Evolutionary conservation across 2,329 filamentous ascomycete genomes (phyloP).

Genomic region (Hypoxylon sp.): DNA sequence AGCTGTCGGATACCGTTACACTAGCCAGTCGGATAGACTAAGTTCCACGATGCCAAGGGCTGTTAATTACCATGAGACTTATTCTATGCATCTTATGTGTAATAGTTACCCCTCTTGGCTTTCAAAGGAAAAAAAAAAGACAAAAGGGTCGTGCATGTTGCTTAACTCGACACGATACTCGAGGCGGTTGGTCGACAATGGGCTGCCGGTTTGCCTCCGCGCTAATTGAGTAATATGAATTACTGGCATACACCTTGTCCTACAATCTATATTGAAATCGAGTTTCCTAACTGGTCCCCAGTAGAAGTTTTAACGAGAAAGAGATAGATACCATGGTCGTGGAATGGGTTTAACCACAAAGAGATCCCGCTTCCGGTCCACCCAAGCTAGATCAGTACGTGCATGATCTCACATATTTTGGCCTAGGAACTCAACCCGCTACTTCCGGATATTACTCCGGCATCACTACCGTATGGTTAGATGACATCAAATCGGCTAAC

Average conservation of each 20-base stretch:
- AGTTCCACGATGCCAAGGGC: not conserved
- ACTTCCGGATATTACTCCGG: slow-evolving; percentile 4
- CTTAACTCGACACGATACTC: no score
- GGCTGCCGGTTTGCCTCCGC: slow-evolving; percentile 11
- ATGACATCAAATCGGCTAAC: not conserved
- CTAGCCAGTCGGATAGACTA: not conserved
- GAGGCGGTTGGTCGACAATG: not conserved
- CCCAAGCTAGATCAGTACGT: slow-evolving; percentile 2
- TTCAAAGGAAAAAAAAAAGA: no score
- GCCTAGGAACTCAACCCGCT: not conserved
- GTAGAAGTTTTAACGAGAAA: slow-evolving; percentile 2
- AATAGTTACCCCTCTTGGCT: slow-evolving; percentile 8
- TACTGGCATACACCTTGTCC: slow-evolving; percentile 17
- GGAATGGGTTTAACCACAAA: not conserved
- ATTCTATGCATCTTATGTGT: not conserved
- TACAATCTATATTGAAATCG: not conserved
- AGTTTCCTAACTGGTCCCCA: not conserved
- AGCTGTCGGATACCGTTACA: not conserved
- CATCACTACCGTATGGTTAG: not conserved
- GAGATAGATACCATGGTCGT: not conserved
- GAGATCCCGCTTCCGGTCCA: not conserved
- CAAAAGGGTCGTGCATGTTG: no score
- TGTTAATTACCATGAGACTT: not conserved
- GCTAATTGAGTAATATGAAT: not conserved
- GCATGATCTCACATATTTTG: slow-evolving; percentile 15